These are phyloP conservation scores for Onygenales sp. DNA, from an alignment of 2,329 filamentous ascomycete genomes.

Conservation along the genomic window DNA sequence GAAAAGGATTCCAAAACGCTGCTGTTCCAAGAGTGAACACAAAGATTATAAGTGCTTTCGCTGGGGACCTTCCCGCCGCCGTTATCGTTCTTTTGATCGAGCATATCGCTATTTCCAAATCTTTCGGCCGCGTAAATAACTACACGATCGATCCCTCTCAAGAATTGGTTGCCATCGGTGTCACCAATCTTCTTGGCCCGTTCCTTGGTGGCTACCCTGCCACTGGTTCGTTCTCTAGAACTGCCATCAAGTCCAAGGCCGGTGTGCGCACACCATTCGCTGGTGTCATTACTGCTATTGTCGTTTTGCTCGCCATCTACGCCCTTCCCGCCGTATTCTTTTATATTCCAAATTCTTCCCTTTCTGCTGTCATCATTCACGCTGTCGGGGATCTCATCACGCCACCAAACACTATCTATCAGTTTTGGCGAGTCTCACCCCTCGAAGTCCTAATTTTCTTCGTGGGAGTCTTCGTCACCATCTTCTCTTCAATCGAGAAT, in stretches of 20 bases:
- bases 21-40: constrained; percentile 60
- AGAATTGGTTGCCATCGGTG: constrained; percentile 87
- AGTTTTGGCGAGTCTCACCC: constrained; percentile 90
- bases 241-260: constrained; percentile 94
- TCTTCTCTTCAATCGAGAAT: constrained; percentile 82
- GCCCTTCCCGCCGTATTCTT: constrained; percentile 81
- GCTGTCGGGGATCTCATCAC: constrained; percentile 90
- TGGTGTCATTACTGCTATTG: constrained; percentile 73
- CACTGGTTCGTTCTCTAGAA: constrained; percentile 91
- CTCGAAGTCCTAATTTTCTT: constrained; percentile 90
- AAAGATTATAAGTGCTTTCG: constrained; percentile 58
- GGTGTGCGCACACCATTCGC: constrained; percentile 87
- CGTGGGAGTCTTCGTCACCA: constrained; percentile 76
- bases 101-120: constrained; percentile 95
- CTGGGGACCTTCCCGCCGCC: constrained; percentile 65
- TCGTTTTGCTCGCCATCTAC: constrained; percentile 86
- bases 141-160: constrained; percentile 94
- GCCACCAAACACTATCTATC: constrained; percentile 80
- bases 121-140: constrained; percentile 90
- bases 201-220: constrained; percentile 88
- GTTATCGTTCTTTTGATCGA: constrained; percentile 95
- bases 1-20: constrained; percentile 65
- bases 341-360: constrained; percentile 74
- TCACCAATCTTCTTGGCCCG: constrained; percentile 80
- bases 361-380: constrained; percentile 89